A percentile compares a stretch with the other conserved stretches of the same genome.
These are phyloP conservation scores for Gossypium gossypioides DNA, from an alignment of 441 rosid species.

Conservation along the genomic window DNA sequence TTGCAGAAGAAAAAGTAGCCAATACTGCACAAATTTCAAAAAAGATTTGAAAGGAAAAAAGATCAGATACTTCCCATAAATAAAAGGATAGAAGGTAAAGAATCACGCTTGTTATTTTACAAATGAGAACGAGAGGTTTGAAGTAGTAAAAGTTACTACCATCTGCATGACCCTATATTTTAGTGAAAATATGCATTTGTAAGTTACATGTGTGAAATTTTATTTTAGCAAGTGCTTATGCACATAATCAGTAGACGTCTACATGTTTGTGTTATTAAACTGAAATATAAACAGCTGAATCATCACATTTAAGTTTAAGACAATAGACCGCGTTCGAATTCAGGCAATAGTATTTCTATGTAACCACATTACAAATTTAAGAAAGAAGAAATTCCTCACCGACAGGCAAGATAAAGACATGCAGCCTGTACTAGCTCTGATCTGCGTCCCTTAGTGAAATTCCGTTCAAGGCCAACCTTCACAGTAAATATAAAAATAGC, in stretches of 20 bases:
- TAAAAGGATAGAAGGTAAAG: background rate
- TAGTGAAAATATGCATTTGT: background rate
- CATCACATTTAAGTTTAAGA: background rate
- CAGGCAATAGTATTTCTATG: background rate
- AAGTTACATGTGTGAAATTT: background rate
- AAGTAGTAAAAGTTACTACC: background rate
- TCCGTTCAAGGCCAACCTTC: conserved; percentile 66
- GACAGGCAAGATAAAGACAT: conserved; percentile 85
- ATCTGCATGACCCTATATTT: background rate
- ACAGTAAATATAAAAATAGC: conserved; percentile 15
- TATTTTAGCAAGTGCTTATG: background rate
- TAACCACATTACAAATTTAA: background rate
- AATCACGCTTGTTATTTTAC: background rate
- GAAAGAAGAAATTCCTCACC: conserved; percentile 40
- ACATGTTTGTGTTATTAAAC: background rate
- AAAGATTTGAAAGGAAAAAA: background rate
- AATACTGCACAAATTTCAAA: background rate
- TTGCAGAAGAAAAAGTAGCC: background rate
- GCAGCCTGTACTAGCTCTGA: conserved; percentile 76
- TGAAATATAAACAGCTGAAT: background rate
- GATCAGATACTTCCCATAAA: background rate
- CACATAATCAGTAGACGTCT: background rate
- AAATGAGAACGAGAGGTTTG: background rate
- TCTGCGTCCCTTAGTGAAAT: conserved; percentile 78
- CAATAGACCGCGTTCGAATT: background rate